Conservation (phyloP, 352 stramenopile genomes). For the Globisporangium spiculum region DNA sequence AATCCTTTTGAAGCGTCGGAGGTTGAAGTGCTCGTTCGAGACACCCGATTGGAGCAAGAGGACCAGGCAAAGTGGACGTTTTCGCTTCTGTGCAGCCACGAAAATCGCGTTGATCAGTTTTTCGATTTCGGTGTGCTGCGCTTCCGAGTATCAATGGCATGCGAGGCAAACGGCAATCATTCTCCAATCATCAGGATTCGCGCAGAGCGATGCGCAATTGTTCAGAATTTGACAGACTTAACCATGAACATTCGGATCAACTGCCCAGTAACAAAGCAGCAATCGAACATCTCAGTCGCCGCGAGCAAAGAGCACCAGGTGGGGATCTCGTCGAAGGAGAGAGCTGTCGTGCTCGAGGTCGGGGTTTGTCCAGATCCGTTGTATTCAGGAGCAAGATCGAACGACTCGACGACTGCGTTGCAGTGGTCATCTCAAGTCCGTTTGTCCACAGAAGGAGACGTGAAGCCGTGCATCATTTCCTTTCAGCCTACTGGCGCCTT, state of each 20-base stretch:
- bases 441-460: slow-evolving; percentile 15
- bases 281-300: not conserved
- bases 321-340: slow-evolving; percentile 14
- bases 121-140: slow-evolving; percentile 33
- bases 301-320: slow-evolving; percentile 10
- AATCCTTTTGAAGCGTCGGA: slow-evolving; percentile 36
- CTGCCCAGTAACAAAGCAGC: slow-evolving; percentile 8
- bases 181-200: slow-evolving; percentile 33
- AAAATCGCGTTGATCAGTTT: slow-evolving; percentile 23
- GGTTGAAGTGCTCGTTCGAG: slow-evolving; percentile 17
- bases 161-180: slow-evolving; percentile 2
- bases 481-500: not conserved
- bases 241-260: slow-evolving; percentile 9
- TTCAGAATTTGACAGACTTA: slow-evolving; percentile 17
- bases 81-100: slow-evolving; percentile 10
- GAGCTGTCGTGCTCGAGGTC: slow-evolving; percentile 15
- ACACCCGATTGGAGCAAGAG: not conserved
- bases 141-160: slow-evolving; percentile 21
- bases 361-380: slow-evolving; percentile 2
- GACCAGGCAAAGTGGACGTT: slow-evolving; percentile 2
- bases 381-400: not conserved
- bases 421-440: slow-evolving; percentile 19
- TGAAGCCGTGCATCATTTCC: slow-evolving; percentile 20
- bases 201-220: slow-evolving; percentile 18
- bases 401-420: not conserved